These are phyloP conservation scores for Talaromyces ruber DNA, from an alignment of 495 filamentous ascomycete species.

Conservation along the genomic window DNA sequence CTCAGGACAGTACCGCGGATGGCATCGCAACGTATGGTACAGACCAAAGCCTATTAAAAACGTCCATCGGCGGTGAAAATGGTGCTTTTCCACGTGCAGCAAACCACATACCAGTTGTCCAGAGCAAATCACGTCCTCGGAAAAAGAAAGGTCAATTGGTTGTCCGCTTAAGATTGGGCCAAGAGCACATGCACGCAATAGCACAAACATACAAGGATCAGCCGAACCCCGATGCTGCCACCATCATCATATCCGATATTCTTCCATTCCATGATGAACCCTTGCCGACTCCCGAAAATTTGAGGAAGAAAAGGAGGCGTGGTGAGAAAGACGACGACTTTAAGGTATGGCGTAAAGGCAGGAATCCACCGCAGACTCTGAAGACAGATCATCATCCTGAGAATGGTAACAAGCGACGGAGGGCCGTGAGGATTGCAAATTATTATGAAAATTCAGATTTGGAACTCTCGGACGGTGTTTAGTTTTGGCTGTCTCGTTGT, in stretches of 20 bases:
- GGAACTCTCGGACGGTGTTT: neutral
- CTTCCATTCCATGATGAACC: neutral
- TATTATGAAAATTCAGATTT: constrained; percentile 1
- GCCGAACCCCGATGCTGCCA: neutral
- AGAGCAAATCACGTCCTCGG: neutral
- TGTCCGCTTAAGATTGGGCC: neutral
- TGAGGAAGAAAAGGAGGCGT: constrained; percentile 1
- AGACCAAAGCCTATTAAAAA: neutral
- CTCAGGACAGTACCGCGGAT: neutral
- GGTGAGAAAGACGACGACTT: constrained; percentile 5
- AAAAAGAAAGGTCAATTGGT: neutral
- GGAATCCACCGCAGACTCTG: neutral
- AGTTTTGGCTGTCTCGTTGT: neutral
- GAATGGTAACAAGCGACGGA: neutral
- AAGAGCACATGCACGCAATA: neutral
- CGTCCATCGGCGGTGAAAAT: neutral
- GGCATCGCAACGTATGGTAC: neutral
- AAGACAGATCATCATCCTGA: neutral
- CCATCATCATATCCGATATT: neutral
- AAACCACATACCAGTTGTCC: neutral
- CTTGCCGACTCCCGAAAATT: neutral
- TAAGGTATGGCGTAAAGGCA: neutral
- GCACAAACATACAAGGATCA: neutral
- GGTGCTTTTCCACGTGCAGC: neutral
- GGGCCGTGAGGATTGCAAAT: neutral